These are phyloP conservation scores for Murraya koenigii DNA, from an alignment of 345 rosid genomes.

Conservation along the genomic window DNA sequence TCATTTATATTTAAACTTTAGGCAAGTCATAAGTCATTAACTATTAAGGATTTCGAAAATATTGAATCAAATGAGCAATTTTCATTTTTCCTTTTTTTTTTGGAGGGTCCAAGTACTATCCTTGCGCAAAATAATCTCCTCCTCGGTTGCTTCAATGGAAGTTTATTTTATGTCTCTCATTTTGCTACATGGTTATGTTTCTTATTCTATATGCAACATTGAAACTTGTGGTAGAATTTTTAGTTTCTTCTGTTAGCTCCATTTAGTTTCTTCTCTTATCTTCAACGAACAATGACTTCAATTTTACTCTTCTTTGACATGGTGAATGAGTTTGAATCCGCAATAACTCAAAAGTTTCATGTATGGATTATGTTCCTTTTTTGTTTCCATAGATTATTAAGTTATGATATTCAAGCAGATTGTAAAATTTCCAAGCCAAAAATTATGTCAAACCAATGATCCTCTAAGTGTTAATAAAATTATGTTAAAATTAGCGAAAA, in stretches of 20 bases:
- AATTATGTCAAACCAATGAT: no score
- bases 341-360: no score
- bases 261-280: neutral
- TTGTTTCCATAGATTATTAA: no score
- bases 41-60: neutral
- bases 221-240: neutral
- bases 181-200: neutral
- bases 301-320: neutral
- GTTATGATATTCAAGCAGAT: no score
- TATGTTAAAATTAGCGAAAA: no score
- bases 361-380: no score
- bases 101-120: fast-evolving
- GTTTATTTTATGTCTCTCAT: neutral
- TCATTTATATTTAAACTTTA: neutral
- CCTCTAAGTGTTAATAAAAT: no score
- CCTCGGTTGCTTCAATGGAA: neutral
- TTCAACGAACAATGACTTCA: neutral
- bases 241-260: no score
- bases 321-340: no score
- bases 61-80: neutral
- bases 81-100: no score
- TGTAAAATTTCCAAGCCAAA: no score
- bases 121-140: no score
- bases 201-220: neutral
- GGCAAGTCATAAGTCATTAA: neutral